Base-by-base conservation (phyloP, 1,139 yeast genomes). In the Candida pseudocylindracea region DNA sequence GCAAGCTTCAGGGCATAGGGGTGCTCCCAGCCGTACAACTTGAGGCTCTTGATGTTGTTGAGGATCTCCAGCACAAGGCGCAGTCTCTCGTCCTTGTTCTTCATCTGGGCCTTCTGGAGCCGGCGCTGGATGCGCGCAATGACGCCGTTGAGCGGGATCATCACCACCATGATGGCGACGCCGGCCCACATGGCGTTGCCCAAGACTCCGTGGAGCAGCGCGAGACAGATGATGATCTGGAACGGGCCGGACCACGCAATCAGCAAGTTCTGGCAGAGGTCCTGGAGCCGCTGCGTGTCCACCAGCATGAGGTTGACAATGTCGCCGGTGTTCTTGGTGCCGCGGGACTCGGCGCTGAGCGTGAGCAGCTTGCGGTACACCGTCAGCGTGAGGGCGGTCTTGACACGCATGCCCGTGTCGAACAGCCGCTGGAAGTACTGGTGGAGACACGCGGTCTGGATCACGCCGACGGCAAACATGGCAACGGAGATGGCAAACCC, bases 161-260 rank as follows among this genome's bases (percentile, higher is more conserved):
- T 75, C 32, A 85, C 48, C 7, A 78, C 48, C 74, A 88, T 74
- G 37, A 88, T 70, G 11, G 65, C 54, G 25, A 88, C 93, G 52
- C 98, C 98, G 31, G 93, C 78, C 95, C 96, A 85, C 96, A 88
- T 88, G 26, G 92, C 66, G 41, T 75, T 71, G 29, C 96, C 96
- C 36, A 88, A 57, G 37, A 88, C 54, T 8, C 68, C 65, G 50
- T 88, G 69, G 36, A 88, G 59, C 4, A 92, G 76, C 36, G 63
- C 53, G 42, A 88, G 62, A 60, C 96, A 88, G 37, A 88, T 55
- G 30, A 66, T 43, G 43, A 88, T 73, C 55, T 88, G 98, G 56
- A 85, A 80, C 2, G 98, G 98, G 31, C 95, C 96, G 1, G 95
- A 83, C 94, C 96, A 85, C 34, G 81, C 61, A 37, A 85, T 66